phyloP scores from a whole-genome alignment of 140 eudicot genomes.

The Anethum foeniculum region DNA sequence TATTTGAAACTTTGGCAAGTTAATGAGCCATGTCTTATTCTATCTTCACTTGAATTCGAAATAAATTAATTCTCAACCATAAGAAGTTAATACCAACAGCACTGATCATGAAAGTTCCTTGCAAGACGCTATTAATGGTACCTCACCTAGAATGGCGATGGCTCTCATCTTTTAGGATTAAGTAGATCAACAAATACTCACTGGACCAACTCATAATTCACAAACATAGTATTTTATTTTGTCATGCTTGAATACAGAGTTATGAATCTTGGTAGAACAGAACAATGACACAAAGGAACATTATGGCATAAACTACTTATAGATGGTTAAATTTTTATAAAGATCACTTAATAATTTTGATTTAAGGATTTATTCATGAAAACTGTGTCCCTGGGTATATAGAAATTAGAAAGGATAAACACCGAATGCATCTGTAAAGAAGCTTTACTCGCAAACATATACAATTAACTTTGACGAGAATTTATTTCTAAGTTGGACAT shows the following conservation, averaged over 20 bases:
- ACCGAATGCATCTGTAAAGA: neutral
- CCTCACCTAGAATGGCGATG: neutral
- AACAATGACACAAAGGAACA: neutral
- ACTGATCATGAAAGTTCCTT: slow-evolving; percentile 1
- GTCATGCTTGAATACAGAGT: neutral
- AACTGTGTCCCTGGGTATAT: neutral
- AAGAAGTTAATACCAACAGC: neutral
- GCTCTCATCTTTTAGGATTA: neutral
- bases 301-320: neutral
- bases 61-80: neutral
- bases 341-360: neutral
- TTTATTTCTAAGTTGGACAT: neutral
- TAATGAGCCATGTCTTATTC: neutral
- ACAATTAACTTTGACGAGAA: neutral
- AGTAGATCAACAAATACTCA: neutral
- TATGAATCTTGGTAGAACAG: neutral
- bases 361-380: neutral
- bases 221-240: neutral
- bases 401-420: neutral
- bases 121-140: neutral
- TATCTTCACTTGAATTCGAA: neutral
- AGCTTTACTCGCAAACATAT: neutral
- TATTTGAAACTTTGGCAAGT: neutral
- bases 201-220: neutral
- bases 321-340: neutral